Percentiles rank a stretch among this genome's conserved stretches.
phyloP scores from a whole-genome alignment of 2,329 filamentous ascomycete species.

The Mycosphaerella sp. region DNA sequence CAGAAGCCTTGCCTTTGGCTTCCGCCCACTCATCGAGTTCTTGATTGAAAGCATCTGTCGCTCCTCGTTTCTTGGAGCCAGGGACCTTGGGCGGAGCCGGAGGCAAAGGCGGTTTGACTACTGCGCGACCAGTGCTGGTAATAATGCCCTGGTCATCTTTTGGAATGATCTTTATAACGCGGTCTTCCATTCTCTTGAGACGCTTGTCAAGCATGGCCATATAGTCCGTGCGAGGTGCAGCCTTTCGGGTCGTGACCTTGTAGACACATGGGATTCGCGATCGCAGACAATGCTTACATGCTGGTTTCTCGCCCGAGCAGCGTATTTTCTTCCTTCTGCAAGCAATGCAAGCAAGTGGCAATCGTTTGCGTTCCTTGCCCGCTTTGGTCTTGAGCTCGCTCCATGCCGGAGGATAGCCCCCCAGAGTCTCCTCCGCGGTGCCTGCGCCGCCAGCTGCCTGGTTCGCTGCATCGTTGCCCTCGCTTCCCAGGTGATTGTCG shows the following conservation, averaged over 20 bases:
- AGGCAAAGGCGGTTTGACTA: constrained; percentile 72
- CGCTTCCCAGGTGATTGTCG: constrained; percentile 11
- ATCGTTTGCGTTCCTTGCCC: constrained; percentile 87
- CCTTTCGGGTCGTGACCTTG: constrained; percentile 91
- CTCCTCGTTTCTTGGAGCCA: constrained; percentile 66
- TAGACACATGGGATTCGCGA: constrained; percentile 95
- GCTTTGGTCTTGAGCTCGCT: constrained; percentile 57
- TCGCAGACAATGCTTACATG: constrained; percentile 90
- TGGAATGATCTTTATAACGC: constrained; percentile 91
- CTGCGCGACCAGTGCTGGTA: constrained; percentile 65
- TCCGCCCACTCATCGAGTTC: constrained; percentile 74
- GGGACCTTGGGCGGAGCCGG: constrained; percentile 52
- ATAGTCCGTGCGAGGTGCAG: constrained; percentile 90
- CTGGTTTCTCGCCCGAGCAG: constrained; percentile 94
- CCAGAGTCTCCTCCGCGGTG: constrained; percentile 13
- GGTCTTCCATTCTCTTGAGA: constrained; percentile 93
- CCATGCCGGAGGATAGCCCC: constrained; percentile 39
- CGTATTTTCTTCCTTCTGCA: constrained; percentile 96
- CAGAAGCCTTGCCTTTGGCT: constrained; percentile 2
- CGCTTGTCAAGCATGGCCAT: constrained; percentile 99
- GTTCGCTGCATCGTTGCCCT: constrained; percentile 10
- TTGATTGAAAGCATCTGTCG: constrained; percentile 79
- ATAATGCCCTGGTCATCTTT: constrained; percentile 71
- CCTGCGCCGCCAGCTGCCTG: constrained; percentile 11
- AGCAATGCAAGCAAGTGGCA: constrained; percentile 91